phyloP scores from a whole-genome alignment of 2,329 filamentous ascomycete species.

The Domatiomyces catenatus region DNA sequence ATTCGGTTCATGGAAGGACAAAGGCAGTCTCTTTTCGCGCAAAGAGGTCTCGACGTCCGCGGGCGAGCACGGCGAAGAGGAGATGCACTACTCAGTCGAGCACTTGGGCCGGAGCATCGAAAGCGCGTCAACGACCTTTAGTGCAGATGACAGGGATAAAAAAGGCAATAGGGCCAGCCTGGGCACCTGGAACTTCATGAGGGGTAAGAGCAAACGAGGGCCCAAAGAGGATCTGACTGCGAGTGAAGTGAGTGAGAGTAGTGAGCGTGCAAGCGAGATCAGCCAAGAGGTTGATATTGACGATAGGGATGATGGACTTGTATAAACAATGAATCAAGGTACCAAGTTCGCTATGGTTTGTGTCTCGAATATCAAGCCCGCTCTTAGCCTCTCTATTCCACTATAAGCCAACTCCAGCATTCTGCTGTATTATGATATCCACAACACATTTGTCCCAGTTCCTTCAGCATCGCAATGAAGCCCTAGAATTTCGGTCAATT shows the following conservation, averaged over 20 bases:
- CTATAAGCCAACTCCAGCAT: no score
- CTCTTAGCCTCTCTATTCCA: no score
- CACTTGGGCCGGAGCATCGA: conserved; percentile 17
- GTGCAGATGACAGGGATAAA: conserved; percentile 23
- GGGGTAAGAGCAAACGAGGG: conserved; percentile 23
- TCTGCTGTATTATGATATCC: no score
- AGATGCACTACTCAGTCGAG: conserved; percentile 20
- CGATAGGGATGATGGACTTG: conserved; percentile 10
- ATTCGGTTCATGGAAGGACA: conserved; percentile 36
- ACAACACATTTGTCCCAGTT: no score
- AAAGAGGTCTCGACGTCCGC: conserved; percentile 26
- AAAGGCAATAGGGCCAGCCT: conserved; percentile 29
- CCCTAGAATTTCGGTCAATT: no score
- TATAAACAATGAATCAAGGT: neutral
- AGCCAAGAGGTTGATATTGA: conserved; percentile 29
- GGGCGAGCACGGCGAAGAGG: conserved; percentile 32
- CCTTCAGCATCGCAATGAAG: no score
- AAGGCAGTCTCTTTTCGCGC: conserved; percentile 30
- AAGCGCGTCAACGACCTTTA: conserved; percentile 13
- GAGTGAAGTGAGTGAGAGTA: conserved; percentile 25
- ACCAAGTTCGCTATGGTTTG: no score
- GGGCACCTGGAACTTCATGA: conserved; percentile 30
- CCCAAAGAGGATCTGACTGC: conserved; percentile 14
- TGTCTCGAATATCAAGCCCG: no score
- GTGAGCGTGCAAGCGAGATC: conserved; percentile 29